Evolutionary conservation across 495 filamentous ascomycete genomes (phyloP), one percentile per base, ranked within the genome.

Genomic region (Neurospora cerealis): DNA sequence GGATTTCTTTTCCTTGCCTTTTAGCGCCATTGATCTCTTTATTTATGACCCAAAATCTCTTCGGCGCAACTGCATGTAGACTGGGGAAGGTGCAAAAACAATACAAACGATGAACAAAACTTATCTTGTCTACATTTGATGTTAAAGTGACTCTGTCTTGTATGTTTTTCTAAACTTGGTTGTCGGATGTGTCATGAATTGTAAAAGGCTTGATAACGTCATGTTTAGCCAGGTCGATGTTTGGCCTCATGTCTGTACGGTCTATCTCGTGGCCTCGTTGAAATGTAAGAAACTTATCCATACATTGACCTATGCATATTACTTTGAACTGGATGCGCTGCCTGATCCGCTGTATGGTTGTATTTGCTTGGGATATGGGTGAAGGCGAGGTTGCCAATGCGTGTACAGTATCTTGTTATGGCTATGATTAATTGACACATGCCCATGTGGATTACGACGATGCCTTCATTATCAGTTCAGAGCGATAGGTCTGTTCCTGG

Each of bases 11-110:
- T 79, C 74, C 80, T 79, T 78, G 75, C 74, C 73, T 76, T 78
- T 78, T 79, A 72, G 78, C 78, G 73, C 75, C 69, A 78, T 76
- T 70, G 74, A 80, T 77, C 73, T 78, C 76, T 72, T 74, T 75
- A 72, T 79, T 73, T 73, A 79, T 77, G 78, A 77, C 73, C 77
- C 72, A 78, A 79, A 76, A 74, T 80, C 78, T 81, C 79, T 78
- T 79, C 77, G 81, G 82, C 81, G 80, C 75, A 83, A 72, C 24
- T 80, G 80, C 82, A 83, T 85, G 81, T 84, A 85, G 82, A 85
- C 80, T 83, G 82, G 75, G 80, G 79, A 80, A 81, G 82, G 77
- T 78, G 73, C 74, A 77, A 79, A 80, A 80, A 72, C 73, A 71
- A 37, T 73, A 60, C 42, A 72, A 62, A n/a, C 60, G 46, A 44